Percentiles rank a stretch among this genome's conserved stretches.
Conservation (phyloP, 805 yeast species). For the Kuraishia capsulata region DNA sequence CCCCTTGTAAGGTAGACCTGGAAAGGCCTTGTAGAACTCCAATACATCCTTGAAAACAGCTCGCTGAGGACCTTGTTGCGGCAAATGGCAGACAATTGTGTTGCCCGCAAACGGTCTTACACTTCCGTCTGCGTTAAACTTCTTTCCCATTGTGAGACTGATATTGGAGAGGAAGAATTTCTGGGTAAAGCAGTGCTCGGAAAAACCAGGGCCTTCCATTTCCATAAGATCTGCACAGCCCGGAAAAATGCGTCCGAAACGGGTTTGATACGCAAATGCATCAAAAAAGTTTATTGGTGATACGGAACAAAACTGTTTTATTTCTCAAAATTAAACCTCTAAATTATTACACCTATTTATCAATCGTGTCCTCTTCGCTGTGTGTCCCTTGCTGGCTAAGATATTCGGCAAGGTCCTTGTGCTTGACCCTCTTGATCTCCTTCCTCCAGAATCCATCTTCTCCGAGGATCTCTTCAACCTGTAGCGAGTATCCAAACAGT, state of each 20-base stretch:
- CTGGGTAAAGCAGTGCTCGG: no score
- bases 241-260: no score
- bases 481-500: slow-evolving; percentile 41
- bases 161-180: neutral
- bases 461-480: slow-evolving; percentile 40
- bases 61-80: slow-evolving; percentile 10
- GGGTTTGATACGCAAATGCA: no score
- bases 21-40: slow-evolving; percentile 8
- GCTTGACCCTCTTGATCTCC: slow-evolving; percentile 32
- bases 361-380: no score
- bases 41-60: slow-evolving; percentile 8
- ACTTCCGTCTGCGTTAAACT: slow-evolving; percentile 10
- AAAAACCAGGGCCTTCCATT: no score
- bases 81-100: slow-evolving; percentile 11
- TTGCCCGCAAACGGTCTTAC: slow-evolving; percentile 9
- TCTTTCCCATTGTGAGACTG: slow-evolving; percentile 4
- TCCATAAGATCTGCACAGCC: no score
- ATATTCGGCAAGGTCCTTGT: no score
- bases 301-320: no score
- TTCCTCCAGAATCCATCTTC: slow-evolving; percentile 70
- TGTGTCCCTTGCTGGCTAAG: no score
- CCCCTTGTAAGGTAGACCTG: slow-evolving; percentile 6
- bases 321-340: no score
- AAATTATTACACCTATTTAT: no score
- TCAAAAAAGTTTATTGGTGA: no score